phyloP scores from a whole-genome alignment of 441 rosid species.

The Biscutella laevigata region DNA sequence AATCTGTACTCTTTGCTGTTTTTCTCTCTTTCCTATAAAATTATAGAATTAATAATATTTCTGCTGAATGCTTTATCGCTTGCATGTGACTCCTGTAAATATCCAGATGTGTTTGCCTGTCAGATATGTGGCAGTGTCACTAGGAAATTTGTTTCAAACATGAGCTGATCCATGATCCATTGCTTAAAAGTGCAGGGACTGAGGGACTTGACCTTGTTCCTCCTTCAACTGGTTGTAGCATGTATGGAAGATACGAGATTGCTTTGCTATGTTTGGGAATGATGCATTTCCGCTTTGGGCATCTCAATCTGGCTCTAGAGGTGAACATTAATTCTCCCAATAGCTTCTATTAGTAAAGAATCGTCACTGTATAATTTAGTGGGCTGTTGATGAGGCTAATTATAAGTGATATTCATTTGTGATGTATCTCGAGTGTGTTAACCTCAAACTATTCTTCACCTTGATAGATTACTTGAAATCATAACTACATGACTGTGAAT shows the following conservation, averaged over 20 bases:
- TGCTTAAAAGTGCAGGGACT: slow-evolving; percentile 83
- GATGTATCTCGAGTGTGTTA: not conserved
- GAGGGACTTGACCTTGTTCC: slow-evolving; percentile 82
- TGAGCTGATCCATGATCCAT: slow-evolving; percentile 35
- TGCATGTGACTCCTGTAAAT: slow-evolving; percentile 13
- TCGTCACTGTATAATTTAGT: slow-evolving; percentile 3
- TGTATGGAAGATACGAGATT: slow-evolving; percentile 67
- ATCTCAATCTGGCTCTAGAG: slow-evolving; percentile 88
- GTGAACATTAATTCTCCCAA: slow-evolving; percentile 32
- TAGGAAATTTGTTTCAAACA: slow-evolving; percentile 16
- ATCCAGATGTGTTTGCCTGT: slow-evolving; percentile 11
- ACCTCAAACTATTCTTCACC: slow-evolving; percentile 2
- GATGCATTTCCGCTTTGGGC: slow-evolving; percentile 96
- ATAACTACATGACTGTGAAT: not conserved
- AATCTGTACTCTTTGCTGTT: slow-evolving; percentile 21
- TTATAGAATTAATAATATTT: not conserved
- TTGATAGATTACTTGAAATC: not conserved
- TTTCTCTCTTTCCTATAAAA: not conserved
- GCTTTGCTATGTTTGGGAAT: slow-evolving; percentile 83
- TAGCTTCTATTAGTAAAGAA: slow-evolving; percentile 1
- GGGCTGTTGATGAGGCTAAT: slow-evolving; percentile 12
- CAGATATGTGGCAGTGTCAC: slow-evolving; percentile 9
- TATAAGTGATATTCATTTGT: not conserved
- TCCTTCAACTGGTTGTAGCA: slow-evolving; percentile 45
- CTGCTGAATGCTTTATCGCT: slow-evolving; percentile 5